Conservation (phyloP, 208 protist species). For the Crithidia acanthocephali region DNA sequence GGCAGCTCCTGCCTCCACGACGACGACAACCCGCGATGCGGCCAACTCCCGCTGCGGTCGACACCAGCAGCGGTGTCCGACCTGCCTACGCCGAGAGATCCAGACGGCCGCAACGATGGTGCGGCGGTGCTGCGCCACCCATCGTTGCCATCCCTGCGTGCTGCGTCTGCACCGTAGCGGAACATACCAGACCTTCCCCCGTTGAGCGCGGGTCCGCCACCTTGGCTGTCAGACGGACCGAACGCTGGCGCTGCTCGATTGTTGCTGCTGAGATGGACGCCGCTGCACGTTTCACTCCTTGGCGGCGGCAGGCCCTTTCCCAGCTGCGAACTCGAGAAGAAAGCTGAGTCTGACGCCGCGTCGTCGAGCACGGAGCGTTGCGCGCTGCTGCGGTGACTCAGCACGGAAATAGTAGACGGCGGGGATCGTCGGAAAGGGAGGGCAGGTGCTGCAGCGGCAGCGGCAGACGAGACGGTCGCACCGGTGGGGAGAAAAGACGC, state of each 20-base stretch:
- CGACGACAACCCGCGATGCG: neutral
- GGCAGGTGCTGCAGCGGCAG: neutral
- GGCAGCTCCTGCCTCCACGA: neutral
- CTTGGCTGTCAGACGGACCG: neutral
- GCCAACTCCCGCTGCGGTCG: neutral
- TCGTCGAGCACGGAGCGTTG: neutral
- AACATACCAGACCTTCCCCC: neutral
- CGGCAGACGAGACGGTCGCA: neutral
- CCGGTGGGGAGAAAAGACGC: neutral
- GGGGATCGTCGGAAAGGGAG: neutral
- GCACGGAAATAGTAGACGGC: constrained; percentile 11
- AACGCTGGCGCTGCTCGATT: neutral
- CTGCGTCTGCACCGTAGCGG: constrained; percentile 8
- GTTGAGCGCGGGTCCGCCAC: neutral
- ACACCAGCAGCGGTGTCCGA: neutral
- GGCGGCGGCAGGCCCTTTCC: neutral
- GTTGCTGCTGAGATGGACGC: neutral
- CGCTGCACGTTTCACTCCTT: neutral
- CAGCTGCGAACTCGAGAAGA: neutral
- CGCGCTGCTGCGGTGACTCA: constrained; percentile 13
- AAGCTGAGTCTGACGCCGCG: neutral
- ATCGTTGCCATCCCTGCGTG: neutral
- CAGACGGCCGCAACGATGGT: neutral
- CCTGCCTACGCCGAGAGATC: neutral
- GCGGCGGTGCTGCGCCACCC: neutral